A percentile compares a stretch with the other conserved stretches of the same genome.
Conservation (phyloP, 306 rosid genomes). For the Pueraria montana region DNA sequence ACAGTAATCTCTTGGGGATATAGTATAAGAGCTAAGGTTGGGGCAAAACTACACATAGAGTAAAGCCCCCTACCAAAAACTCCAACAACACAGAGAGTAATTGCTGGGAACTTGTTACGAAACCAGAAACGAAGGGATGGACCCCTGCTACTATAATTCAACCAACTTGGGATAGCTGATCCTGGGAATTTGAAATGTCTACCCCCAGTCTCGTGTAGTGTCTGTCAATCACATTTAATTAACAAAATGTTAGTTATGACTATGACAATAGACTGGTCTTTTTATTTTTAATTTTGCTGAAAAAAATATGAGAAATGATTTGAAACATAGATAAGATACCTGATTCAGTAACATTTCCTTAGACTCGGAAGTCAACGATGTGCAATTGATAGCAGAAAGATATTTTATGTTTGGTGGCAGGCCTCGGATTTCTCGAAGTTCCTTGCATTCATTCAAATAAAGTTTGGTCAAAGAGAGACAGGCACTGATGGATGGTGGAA, state of each 20-base stretch:
- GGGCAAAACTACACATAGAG: background rate
- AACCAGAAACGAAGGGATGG: slow-evolving; percentile 16
- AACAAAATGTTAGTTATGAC: too few species aligned
- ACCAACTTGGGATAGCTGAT: slow-evolving; percentile 21
- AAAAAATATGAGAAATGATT: background rate
- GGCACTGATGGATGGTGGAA: background rate
- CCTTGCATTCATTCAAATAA: background rate
- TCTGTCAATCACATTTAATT: too few species aligned
- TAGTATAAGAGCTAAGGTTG: background rate
- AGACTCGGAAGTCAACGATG: background rate
- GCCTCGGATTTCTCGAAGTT: background rate
- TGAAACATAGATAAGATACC: background rate
- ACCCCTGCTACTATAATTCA: background rate
- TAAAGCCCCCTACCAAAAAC: background rate
- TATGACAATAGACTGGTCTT: background rate
- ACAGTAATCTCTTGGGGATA: too few species aligned
- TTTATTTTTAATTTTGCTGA: background rate
- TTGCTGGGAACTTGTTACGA: background rate
- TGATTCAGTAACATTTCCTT: background rate
- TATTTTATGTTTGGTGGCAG: background rate
- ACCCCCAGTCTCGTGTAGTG: too few species aligned
- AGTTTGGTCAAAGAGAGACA: background rate
- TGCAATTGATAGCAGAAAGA: background rate
- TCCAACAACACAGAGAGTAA: background rate
- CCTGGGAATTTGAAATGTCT: background rate